These are phyloP conservation scores for Starmera quercuum DNA, from an alignment of 805 yeast genomes.

Conservation along the genomic window DNA sequence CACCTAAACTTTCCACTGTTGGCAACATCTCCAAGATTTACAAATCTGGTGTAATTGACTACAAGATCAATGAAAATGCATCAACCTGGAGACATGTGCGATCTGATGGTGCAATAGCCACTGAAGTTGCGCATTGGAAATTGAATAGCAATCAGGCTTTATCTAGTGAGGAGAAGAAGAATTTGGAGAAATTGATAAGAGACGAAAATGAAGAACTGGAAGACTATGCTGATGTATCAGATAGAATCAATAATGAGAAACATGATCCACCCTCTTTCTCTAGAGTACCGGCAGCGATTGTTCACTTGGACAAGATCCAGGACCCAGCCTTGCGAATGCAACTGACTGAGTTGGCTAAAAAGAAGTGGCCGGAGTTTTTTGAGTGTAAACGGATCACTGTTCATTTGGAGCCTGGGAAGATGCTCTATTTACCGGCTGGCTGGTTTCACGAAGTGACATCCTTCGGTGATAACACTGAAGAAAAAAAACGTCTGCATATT, in stretches of 20 bases:
- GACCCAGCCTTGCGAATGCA: constrained; percentile 19
- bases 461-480: constrained; percentile 30
- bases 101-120: constrained; percentile 53
- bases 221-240: constrained; percentile 12
- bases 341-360: constrained; percentile 29
- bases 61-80: constrained; percentile 42
- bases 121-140: constrained; percentile 40
- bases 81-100: constrained; percentile 57
- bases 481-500: constrained; percentile 33
- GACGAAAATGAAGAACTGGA: constrained; percentile 18
- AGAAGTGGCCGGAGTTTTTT: constrained; percentile 41
- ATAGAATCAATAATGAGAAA: constrained; percentile 13
- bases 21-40: constrained; percentile 49
- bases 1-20: constrained; percentile 49
- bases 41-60: constrained; percentile 63
- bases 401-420: constrained; percentile 51
- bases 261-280: constrained; percentile 67
- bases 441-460: constrained; percentile 82
- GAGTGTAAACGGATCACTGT: constrained; percentile 35
- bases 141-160: constrained; percentile 23
- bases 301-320: constrained; percentile 49
- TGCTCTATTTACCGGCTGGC: constrained; percentile 67
- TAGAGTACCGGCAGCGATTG: constrained; percentile 50
- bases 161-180: constrained; percentile 14
- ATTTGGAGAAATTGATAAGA: constrained; percentile 19